Evolutionary conservation across 2,329 filamentous ascomycete genomes (phyloP), one percentile per base, ranked within the genome.

Genomic region (Hymenoscyphus linearis): DNA sequence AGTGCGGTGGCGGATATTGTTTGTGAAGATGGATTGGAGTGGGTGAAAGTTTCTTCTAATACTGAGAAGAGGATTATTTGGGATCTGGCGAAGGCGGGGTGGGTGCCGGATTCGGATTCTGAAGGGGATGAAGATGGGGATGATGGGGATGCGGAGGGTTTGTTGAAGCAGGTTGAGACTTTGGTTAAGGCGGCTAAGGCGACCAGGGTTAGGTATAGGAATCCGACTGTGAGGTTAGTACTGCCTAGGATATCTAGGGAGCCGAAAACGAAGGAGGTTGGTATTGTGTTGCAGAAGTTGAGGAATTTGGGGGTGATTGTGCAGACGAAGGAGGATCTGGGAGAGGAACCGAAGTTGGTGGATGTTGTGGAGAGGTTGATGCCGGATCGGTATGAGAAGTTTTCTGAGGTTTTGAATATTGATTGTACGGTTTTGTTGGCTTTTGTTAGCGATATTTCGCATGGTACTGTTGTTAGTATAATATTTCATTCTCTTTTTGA

Each of bases 61-160:
- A 86, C 84, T 0, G 82, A 87, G 65, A 84, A 80, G 61, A 78
- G 86, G 57, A 74, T 90, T 34, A 73, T 89, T 18, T 87, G 86
- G 69, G 87, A 90, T 66, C 79, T 89, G 65, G 87, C 87, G 3
- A 87, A 88, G 71, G 80, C 85, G 61, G 86, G 87, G 12, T 88
- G 85, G 81, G 82, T 84, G 65, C 73, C 64, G 13, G 73, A 72
- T 52, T 77, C 76, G 60, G 77, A 74, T 12, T 72, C 72, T 34
- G 77, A 77, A 61, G 78, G 80, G 12, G 66, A 66, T 9, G 72
- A 76, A 16, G 73, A 76, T n/a, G 73, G 76, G 12, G 71, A 75
- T 27, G 74, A 78, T n/a, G 74, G 76, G 55, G 74, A 78, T 18
- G 72, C 77, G 4, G 78, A 82, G 53, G 81, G 84, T 7, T 74